These are phyloP conservation scores for Xylaria venustula DNA, from an alignment of 495 filamentous ascomycete species.

Conservation along the genomic window DNA sequence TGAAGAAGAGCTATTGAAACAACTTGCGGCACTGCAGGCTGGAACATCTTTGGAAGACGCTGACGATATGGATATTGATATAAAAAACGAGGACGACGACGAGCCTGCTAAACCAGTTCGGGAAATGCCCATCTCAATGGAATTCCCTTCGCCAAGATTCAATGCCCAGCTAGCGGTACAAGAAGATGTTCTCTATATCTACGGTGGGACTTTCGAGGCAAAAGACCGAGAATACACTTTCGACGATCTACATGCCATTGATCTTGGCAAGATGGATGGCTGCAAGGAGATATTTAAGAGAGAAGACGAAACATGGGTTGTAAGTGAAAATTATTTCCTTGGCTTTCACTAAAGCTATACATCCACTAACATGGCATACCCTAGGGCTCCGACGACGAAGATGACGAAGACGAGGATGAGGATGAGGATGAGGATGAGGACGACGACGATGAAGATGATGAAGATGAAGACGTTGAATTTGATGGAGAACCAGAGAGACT, in stretches of 20 bases:
- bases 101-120: slow-evolving; percentile 43
- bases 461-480: slow-evolving; percentile 66
- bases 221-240: slow-evolving; percentile 92
- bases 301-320: slow-evolving; percentile 82
- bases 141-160: slow-evolving; percentile 84
- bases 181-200: slow-evolving; percentile 87
- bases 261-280: slow-evolving; percentile 88
- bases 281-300: slow-evolving; percentile 83
- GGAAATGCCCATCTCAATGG: slow-evolving; percentile 61
- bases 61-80: slow-evolving; percentile 56
- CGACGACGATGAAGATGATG: slow-evolving; percentile 68
- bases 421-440: slow-evolving; percentile 75
- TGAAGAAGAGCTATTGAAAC: slow-evolving; percentile 84
- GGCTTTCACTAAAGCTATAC: background rate
- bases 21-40: slow-evolving; percentile 76
- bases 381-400: slow-evolving; percentile 64
- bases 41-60: slow-evolving; percentile 59
- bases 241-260: slow-evolving; percentile 88
- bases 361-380: slow-evolving; percentile 23
- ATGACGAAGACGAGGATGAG: slow-evolving; percentile 71
- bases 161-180: slow-evolving; percentile 88
- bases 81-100: slow-evolving; percentile 42
- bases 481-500: slow-evolving; percentile 52
- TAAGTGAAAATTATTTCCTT: slow-evolving; percentile 33
- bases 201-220: slow-evolving; percentile 92